Percentiles rank a stretch among this genome's conserved stretches.
These are phyloP conservation scores for Calocybe cyanea DNA, from an alignment of 768 basidiomycete species.

Conservation along the genomic window DNA sequence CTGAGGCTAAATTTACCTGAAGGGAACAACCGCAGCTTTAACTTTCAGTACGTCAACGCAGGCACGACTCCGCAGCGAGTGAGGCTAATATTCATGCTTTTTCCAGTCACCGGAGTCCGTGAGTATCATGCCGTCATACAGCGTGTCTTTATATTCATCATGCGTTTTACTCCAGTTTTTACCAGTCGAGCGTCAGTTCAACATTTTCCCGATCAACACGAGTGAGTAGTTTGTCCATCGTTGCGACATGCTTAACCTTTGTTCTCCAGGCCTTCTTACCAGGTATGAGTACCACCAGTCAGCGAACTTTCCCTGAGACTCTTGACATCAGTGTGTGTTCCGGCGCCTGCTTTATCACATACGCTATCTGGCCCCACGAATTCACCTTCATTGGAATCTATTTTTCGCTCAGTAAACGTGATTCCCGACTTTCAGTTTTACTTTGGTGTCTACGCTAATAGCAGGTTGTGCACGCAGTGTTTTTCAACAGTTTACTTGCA, in stretches of 20 bases:
- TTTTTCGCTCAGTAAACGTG: conserved; percentile 42
- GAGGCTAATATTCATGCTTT: background rate
- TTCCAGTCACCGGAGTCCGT: conserved; percentile 17
- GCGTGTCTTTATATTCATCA: background rate
- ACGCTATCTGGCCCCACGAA: conserved; percentile 38
- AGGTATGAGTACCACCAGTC: conserved; percentile 17
- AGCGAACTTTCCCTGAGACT: background rate
- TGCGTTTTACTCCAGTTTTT: conserved; percentile 17
- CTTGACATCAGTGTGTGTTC: conserved; percentile 21
- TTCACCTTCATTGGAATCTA: conserved; percentile 45
- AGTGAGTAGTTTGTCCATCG: conserved; percentile 25
- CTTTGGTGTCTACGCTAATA: background rate
- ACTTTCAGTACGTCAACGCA: conserved; percentile 15
- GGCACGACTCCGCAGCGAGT: background rate
- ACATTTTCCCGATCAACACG: conserved; percentile 33
- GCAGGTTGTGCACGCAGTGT: conserved; percentile 22
- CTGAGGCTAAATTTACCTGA: too few relatives aligned
- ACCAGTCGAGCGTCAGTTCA: conserved; percentile 25
- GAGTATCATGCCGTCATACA: background rate
- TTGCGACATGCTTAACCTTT: background rate
- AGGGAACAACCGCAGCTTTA: background rate
- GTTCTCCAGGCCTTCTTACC: conserved; percentile 25
- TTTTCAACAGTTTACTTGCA: conserved; percentile 30
- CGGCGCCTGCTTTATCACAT: conserved; percentile 28
- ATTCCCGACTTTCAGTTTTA: conserved; percentile 4